A percentile compares a stretch with the other conserved stretches of the same genome.
These are phyloP conservation scores for Osmanthus fragrans DNA, from an alignment of 257 asterid genomes.

Conservation along the genomic window DNA sequence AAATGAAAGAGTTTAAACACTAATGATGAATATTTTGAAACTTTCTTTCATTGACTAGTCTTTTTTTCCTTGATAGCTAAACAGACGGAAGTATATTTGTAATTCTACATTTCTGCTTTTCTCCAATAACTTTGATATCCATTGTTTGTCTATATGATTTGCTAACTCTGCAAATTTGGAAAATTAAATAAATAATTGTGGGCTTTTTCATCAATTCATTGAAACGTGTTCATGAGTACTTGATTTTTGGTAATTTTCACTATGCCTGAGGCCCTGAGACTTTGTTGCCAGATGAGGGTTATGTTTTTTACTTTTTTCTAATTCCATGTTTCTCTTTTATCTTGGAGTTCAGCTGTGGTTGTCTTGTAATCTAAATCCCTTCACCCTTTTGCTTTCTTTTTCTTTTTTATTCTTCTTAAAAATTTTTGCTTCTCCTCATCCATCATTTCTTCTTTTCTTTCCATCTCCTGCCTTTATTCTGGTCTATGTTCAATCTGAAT, in stretches of 20 bases:
- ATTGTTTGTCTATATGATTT: not conserved
- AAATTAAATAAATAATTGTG: not conserved
- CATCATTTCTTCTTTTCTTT: not conserved
- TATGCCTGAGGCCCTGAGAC: not conserved
- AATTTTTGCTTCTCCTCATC: not conserved
- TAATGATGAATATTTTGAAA: not conserved
- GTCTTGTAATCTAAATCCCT: not conserved
- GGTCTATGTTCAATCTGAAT: not conserved
- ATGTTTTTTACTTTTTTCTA: not conserved
- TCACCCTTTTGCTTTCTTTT: not conserved
- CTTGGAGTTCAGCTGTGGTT: not conserved
- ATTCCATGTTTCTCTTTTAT: not conserved
- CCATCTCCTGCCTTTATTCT: not conserved
- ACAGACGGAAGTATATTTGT: not conserved
- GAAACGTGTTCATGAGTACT: not conserved
- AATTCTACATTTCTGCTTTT: not conserved
- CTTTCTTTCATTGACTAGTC: not conserved
- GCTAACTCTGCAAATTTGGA: not conserved
- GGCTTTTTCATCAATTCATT: not conserved
- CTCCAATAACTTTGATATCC: not conserved
- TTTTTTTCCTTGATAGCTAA: not conserved
- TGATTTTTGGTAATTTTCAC: not conserved
- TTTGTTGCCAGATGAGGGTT: not conserved
- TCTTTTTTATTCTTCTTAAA: not conserved
- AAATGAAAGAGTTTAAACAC: not conserved